Base-by-base conservation (phyloP, 345 rosid species). In the Eucalyptus cladocalyx region DNA sequence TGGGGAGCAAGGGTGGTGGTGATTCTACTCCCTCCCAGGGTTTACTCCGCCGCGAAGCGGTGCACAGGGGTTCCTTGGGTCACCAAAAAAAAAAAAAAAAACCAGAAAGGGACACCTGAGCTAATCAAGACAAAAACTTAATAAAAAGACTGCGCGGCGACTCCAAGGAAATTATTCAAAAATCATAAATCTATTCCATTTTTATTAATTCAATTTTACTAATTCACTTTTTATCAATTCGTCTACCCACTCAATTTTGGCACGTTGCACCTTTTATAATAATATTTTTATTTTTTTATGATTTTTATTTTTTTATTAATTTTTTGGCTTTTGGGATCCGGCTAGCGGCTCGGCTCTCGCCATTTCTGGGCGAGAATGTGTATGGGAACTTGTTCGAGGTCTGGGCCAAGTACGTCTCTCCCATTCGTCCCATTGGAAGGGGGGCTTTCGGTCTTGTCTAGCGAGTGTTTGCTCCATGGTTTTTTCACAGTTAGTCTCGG, bases 371-470 rank as follows among this genome's bases (percentile, higher is more conserved):
- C 56, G 56, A 51, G 23, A 95, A 96, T 89, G 95, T 96, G 54
- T 92, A 93, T 85, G 97, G 97, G 34, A 96, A 92, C 92, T 90
- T 94, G 89, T 96, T 96, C 86, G 97, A 95, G 93, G 95, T 96
- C 32, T 93, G 95, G 65, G 90, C 93, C 87, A 95, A 95, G 94
- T 96, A 96, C 88, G 94, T 93, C 18, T 95, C 97, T 45, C 98
- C 98, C 40, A 93, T 96, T 91, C 93, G 97, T 51, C 96, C 97
- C 51, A 91, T 95, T 85, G 98, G 97, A 42, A 86, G 97, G 85
- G 98, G 98, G 30, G 95, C 98, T 88, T 92, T 89, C 86, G 97
- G 97, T 80, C 93, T 95, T 88, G 95, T 96, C 85, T 96, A 96
- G 98, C 94, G 89, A 89, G 94, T 83, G 85, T 8, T 28, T 28